Conservation (phyloP, 306 rosid genomes). For the Vigna radiata region DNA sequence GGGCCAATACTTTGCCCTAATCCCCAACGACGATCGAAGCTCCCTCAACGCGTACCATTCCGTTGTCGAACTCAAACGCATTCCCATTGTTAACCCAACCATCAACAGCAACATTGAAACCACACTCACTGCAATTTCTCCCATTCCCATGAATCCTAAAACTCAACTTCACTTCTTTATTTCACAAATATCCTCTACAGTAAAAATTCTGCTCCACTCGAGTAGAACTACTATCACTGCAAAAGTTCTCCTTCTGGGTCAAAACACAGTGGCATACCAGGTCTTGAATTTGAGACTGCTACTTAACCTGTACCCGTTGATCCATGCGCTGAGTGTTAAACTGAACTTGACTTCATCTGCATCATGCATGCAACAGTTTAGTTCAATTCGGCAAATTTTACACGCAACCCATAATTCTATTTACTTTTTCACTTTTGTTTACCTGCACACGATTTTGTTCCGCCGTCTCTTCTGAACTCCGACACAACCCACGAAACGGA, state of each 20-base stretch:
- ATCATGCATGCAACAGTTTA: background rate
- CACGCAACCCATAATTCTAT: slow-evolving; percentile 2
- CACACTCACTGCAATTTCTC: slow-evolving; percentile 34
- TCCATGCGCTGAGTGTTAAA: background rate
- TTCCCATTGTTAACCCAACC: slow-evolving; percentile 45
- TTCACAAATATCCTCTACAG: background rate
- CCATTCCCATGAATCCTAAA: slow-evolving; percentile 61
- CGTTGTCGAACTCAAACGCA: slow-evolving; percentile 47
- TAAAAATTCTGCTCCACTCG: background rate
- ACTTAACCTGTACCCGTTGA: background rate
- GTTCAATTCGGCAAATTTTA: slow-evolving; percentile 27
- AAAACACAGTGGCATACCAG: background rate
- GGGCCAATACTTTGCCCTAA: slow-evolving; percentile 82
- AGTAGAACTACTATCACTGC: background rate
- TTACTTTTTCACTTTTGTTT: background rate
- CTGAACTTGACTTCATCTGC: slow-evolving; percentile 34
- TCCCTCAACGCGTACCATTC: slow-evolving; percentile 67
- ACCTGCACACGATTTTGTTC: slow-evolving; percentile 49
- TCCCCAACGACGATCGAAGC: slow-evolving; percentile 84
- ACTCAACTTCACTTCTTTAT: slow-evolving; percentile 11
- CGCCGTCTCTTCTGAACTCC: slow-evolving; percentile 45
- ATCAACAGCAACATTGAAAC: slow-evolving; percentile 48
- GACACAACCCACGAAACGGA: slow-evolving; percentile 38
- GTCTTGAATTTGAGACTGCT: background rate
- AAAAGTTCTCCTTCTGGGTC: background rate